Evolutionary conservation across 2,329 filamentous ascomycete genomes (phyloP).

Genomic region (Leptographium radiaticola): DNA sequence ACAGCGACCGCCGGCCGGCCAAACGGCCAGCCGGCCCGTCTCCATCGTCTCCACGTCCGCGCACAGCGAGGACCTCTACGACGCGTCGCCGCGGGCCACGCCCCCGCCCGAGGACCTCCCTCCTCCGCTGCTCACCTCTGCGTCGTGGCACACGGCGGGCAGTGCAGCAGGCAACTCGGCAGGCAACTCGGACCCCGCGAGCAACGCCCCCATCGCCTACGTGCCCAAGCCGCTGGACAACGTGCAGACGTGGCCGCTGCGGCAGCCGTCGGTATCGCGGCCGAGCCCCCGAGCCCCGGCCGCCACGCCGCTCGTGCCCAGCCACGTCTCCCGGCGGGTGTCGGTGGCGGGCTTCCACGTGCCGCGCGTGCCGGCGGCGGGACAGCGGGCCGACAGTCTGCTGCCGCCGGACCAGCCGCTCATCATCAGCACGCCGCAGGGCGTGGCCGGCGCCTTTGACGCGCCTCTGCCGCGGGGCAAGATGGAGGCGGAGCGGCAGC

Average conservation of each 20-base stretch:
- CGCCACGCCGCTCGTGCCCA: too few relatives aligned
- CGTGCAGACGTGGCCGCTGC: constrained; percentile 10
- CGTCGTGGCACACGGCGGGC: constrained; percentile 17
- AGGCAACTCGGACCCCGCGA: too few relatives aligned
- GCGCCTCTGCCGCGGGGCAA: constrained; percentile 22
- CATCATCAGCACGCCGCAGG: constrained; percentile 47
- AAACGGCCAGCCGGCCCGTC: constrained; percentile 4
- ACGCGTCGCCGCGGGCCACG: constrained; percentile 6
- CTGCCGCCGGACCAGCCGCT: constrained; percentile 27
- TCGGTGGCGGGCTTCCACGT: constrained; percentile 28
- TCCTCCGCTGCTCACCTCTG: constrained; percentile 12
- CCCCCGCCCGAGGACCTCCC: not conserved
- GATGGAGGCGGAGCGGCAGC: constrained; percentile 15
- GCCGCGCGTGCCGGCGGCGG: constrained; percentile 28
- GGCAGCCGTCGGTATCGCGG: constrained; percentile 4
- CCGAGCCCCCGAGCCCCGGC: too few relatives aligned
- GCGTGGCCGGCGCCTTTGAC: constrained; percentile 41
- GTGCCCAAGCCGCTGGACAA: constrained; percentile 7
- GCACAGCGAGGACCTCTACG: constrained; percentile 6
- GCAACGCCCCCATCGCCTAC: not conserved
- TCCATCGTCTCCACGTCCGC: not conserved
- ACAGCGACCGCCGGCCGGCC: not conserved
- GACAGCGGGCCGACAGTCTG: too few relatives aligned
- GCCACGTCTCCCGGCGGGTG: constrained; percentile 28
- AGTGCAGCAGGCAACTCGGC: not conserved